A percentile compares a stretch with the other conserved stretches of the same genome.
These are phyloP conservation scores for Russula abietina DNA, from an alignment of 768 basidiomycete genomes.

Conservation along the genomic window DNA sequence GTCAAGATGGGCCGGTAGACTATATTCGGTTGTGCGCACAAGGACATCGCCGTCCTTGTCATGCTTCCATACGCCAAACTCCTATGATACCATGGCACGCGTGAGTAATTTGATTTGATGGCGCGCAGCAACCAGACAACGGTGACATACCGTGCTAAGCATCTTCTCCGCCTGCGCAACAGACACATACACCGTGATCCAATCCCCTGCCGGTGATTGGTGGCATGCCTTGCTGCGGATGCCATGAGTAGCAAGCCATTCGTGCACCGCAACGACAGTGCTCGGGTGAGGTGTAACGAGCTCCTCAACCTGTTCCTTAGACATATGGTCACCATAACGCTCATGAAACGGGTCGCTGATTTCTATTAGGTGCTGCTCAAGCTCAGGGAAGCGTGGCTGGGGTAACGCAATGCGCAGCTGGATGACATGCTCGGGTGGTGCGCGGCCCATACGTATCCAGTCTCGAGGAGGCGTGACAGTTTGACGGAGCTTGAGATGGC, in stretches of 20 bases:
- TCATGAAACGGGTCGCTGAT: slow-evolving; percentile 27
- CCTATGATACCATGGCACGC: slow-evolving; percentile 32
- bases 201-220: slow-evolving; percentile 56
- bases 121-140: neutral
- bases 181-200: slow-evolving; percentile 50
- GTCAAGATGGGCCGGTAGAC: slow-evolving; percentile 48
- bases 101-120: neutral
- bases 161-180: slow-evolving; percentile 53
- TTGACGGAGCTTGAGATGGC: slow-evolving; percentile 40
- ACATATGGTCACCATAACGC: slow-evolving; percentile 35
- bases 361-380: slow-evolving; percentile 28
- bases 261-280: slow-evolving; percentile 43
- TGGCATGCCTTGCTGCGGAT: slow-evolving; percentile 42
- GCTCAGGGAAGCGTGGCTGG: slow-evolving; percentile 25
- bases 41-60: slow-evolving; percentile 43
- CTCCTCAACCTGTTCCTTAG: slow-evolving; percentile 53
- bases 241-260: slow-evolving; percentile 50
- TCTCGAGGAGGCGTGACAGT: slow-evolving; percentile 40
- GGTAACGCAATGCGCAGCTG: slow-evolving; percentile 39
- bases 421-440: slow-evolving; percentile 43
- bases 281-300: slow-evolving; percentile 50
- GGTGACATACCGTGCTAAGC: slow-evolving; percentile 45
- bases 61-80: slow-evolving; percentile 53
- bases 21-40: slow-evolving; percentile 55
- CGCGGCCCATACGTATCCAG: slow-evolving; percentile 41